Evolutionary conservation across 2,329 filamentous ascomycete genomes (phyloP), one percentile per base, ranked within the genome.

Genomic region (Clonostachys solani): DNA sequence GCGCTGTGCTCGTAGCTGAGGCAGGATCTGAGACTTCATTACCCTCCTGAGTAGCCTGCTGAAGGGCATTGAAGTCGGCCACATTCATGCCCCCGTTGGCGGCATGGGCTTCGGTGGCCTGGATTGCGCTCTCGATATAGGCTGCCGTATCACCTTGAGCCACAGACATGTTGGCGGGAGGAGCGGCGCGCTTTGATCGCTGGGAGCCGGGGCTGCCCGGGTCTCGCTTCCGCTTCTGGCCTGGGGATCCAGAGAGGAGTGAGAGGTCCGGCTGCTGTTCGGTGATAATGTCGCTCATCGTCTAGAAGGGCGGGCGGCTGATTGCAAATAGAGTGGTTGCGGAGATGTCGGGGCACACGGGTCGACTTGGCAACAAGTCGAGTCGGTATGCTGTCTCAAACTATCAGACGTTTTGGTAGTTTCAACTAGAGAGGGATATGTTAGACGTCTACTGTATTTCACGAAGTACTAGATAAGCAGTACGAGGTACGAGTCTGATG

Each of bases 1-100:
- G 79, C 6, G 80, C 80, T 13, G 80, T 83, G 55, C 71, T 81
- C 5, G 79, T 80, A 17, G 77, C 79, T 55, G 74, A 78, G 47
- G 73, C 67, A 37, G 46, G 17, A 38, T 51, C 47, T 37, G 50
- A 45, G 13, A 51, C 46, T 43, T 52, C 47, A 37, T 42, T 60
- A 45, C 77, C 75, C 19, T 60, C 65, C 41, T 65, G 63, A 6
- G 77, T 68, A 10, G 77, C 77, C 56, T 80, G 77, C 52, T 80
- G 76, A 6, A 81, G 69, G 33, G 77, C 78, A 51, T 70, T 75
- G 55, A 81, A 80, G 54, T 81, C 78, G 50, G 77, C 74, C 29
- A 75, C 73, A 33, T 71, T 74, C 44, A 76, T 71, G 16, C 67
- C 69, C 38, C 59, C 66, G 10, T 63, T 60, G 12, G 61, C 64